These are phyloP conservation scores for Arctium minus DNA, from an alignment of 129 eudicot genomes.

Conservation along the genomic window DNA sequence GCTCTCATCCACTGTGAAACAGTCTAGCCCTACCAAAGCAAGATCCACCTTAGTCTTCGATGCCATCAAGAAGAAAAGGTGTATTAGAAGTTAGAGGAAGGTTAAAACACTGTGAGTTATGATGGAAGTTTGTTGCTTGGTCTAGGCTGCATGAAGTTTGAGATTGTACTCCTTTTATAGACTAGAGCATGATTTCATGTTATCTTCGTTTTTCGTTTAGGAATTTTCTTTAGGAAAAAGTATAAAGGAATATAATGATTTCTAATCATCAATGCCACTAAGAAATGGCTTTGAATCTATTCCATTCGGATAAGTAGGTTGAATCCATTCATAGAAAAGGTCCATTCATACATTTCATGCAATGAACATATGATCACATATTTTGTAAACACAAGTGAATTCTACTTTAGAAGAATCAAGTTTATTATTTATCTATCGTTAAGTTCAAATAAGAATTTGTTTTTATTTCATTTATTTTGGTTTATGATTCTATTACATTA, in stretches of 20 bases:
- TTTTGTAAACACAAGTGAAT: not conserved
- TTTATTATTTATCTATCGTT: not conserved
- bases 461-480: not conserved
- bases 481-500: not conserved
- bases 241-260: conserved; percentile 16
- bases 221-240: not conserved
- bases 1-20: conserved; percentile 33
- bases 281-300: conserved; percentile 23
- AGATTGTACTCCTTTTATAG: conserved; percentile 15
- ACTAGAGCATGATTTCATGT: not conserved
- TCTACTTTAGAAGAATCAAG: not conserved
- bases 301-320: conserved; percentile 12
- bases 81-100: conserved; percentile 13
- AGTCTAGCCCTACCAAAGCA: conserved; percentile 21
- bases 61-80: conserved; percentile 30
- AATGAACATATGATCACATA: not conserved
- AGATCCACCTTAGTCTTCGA: conserved; percentile 23
- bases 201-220: not conserved
- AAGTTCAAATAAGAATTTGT: too few relatives aligned
- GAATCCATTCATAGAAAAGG: conserved; percentile 1
- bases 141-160: conserved; percentile 19
- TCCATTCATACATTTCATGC: not conserved
- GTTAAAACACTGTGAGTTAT: not conserved
- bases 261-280: conserved; percentile 12
- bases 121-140: conserved; percentile 20